A percentile compares a stretch with the other conserved stretches of the same genome.
phyloP scores from a whole-genome alignment of 495 filamentous ascomycete species.

The Neurospora sp. region DNA sequence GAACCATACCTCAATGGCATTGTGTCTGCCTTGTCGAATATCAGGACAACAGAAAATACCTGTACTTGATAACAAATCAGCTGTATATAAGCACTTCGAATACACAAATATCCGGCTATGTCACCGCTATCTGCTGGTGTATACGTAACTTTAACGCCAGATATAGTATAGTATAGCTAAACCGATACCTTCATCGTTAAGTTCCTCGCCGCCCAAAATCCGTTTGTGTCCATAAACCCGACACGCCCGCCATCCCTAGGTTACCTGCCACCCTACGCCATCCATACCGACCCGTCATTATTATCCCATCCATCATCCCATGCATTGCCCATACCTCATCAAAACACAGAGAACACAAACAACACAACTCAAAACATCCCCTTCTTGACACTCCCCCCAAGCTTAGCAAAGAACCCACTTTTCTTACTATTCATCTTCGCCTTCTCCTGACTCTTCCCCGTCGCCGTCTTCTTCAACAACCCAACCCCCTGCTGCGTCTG shows the following conservation, averaged over 20 bases:
- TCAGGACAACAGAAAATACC: neutral
- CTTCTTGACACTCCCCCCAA: conserved; percentile 5
- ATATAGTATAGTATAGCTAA: neutral
- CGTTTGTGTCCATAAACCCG: neutral
- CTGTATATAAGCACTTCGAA: neutral
- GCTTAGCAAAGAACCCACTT: conserved; percentile 15
- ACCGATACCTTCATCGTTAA: neutral
- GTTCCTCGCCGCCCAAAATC: neutral
- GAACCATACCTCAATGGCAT: neutral
- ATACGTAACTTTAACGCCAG: neutral
- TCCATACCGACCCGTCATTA: neutral
- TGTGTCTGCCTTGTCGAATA: neutral
- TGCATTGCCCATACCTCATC: neutral
- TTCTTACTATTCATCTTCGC: too few relatives aligned
- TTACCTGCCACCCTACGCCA: neutral
- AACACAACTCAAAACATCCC: neutral
- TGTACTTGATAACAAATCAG: neutral
- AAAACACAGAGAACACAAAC: neutral
- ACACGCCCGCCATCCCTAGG: neutral
- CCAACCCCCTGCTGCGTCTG: conserved; percentile 17
- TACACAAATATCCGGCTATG: neutral
- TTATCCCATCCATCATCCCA: neutral
- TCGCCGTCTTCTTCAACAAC: neutral
- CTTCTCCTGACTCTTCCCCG: neutral
- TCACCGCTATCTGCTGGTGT: neutral